Evolutionary conservation across 495 filamentous ascomycete genomes (phyloP).

Genomic region (Astrocystis sublimbata): DNA sequence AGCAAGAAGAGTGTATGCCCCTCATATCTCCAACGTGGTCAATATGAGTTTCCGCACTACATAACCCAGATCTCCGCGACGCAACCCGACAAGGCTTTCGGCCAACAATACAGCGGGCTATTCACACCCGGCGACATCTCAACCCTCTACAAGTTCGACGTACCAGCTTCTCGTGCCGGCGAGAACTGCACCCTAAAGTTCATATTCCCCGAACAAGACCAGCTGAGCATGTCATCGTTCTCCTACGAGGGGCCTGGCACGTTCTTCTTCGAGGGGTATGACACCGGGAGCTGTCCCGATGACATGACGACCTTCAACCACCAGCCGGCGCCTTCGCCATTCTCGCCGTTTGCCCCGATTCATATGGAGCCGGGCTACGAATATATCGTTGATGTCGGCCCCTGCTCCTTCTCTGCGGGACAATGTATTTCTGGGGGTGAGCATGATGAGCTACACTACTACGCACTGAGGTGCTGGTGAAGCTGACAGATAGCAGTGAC

Average conservation of each 20-base stretch:
- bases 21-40: conserved; percentile 24
- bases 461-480: background rate
- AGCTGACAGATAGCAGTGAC: conserved; percentile 9
- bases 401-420: conserved; percentile 25
- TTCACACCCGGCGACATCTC: conserved; percentile 33
- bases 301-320: conserved; percentile 27
- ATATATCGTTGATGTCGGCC: conserved; percentile 31
- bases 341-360: conserved; percentile 27
- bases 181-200: conserved; percentile 34
- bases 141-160: conserved; percentile 29
- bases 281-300: conserved; percentile 26
- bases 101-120: conserved; percentile 14
- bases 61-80: conserved; percentile 26
- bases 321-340: conserved; percentile 21
- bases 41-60: conserved; percentile 27
- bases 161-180: conserved; percentile 25
- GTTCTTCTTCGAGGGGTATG: conserved; percentile 29
- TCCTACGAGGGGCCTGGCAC: conserved; percentile 24
- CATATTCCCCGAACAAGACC: conserved; percentile 26
- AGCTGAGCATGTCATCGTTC: conserved; percentile 22
- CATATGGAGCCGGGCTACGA: conserved; percentile 34
- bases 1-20: conserved; percentile 24
- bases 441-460: background rate
- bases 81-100: conserved; percentile 24
- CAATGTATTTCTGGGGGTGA: conserved; percentile 29